A percentile compares a stretch with the other conserved stretches of the same genome.
These are phyloP conservation scores for Leccinum variabile DNA, from an alignment of 1,284 basidiomycete genomes.

Conservation along the genomic window DNA sequence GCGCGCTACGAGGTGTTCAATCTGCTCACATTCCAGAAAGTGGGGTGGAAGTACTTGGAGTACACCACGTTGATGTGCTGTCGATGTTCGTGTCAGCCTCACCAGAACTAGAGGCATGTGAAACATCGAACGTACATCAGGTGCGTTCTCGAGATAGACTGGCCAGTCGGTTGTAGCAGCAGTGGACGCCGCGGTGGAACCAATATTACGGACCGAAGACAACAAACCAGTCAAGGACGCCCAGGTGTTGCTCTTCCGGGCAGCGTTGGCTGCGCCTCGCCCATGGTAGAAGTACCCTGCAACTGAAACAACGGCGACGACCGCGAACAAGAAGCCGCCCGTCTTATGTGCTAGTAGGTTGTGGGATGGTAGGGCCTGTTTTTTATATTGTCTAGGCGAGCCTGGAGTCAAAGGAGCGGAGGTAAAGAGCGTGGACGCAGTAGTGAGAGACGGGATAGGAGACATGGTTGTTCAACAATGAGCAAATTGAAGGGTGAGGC, in stretches of 20 bases:
- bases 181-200: background rate
- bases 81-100: conserved; percentile 4
- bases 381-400: background rate
- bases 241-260: conserved; percentile 10
- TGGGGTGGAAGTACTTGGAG: conserved; percentile 27
- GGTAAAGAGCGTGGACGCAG: conserved; percentile 7
- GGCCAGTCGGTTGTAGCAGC: background rate
- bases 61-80: conserved; percentile 28
- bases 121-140: conserved; percentile 11
- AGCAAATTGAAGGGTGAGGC: conserved; percentile 4
- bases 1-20: rapidly evolving
- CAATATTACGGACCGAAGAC: conserved; percentile 9
- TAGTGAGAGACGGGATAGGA: conserved; percentile 20
- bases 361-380: too few relatives aligned
- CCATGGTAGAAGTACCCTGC: conserved; percentile 19
- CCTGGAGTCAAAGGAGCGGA: conserved; percentile 3
- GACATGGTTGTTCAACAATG: conserved; percentile 22
- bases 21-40: conserved; percentile 23
- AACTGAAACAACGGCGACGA: conserved; percentile 20
- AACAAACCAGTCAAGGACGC: conserved; percentile 12
- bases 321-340: conserved; percentile 23
- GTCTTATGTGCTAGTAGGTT: conserved; percentile 5
- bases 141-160: conserved; percentile 13
- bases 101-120: background rate
- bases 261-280: background rate